Conservation (phyloP, 2,329 filamentous ascomycete species). For the Pseudocercospora fijiensis region DNA sequence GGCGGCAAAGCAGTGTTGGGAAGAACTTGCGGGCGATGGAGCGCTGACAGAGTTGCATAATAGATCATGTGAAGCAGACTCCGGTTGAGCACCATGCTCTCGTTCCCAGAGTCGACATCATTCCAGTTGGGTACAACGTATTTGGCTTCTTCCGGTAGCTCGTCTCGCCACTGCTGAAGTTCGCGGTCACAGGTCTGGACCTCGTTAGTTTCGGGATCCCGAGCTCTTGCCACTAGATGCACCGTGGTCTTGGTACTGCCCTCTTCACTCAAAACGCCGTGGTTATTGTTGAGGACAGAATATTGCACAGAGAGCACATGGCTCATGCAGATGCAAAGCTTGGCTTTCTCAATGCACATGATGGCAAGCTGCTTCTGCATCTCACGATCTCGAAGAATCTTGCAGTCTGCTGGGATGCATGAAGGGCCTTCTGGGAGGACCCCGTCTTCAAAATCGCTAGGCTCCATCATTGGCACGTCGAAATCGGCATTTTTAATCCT, state of each 20-base stretch:
- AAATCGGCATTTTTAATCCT: constrained; percentile 92
- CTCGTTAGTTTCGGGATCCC: constrained; percentile 75
- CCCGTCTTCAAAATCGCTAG: constrained; percentile 80
- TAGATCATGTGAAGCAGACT: constrained; percentile 93
- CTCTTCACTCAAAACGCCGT: constrained; percentile 68
- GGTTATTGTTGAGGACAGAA: constrained; percentile 82
- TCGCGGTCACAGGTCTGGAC: constrained; percentile 77
- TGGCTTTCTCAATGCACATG: constrained; percentile 90
- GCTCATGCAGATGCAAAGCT: constrained; percentile 84
- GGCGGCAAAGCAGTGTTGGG: constrained; percentile 58
- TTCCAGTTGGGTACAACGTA: constrained; percentile 59
- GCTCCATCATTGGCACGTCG: constrained; percentile 83
- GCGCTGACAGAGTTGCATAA: constrained; percentile 83
- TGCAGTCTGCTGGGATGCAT: constrained; percentile 68
- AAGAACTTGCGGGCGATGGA: constrained; percentile 88
- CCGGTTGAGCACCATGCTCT: constrained; percentile 66
- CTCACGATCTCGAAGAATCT: constrained; percentile 65
- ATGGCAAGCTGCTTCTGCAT: constrained; percentile 77
- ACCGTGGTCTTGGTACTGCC: constrained; percentile 68
- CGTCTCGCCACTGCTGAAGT: constrained; percentile 72
- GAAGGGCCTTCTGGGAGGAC: constrained; percentile 62
- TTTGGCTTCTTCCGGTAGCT: constrained; percentile 68
- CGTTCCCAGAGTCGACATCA: constrained; percentile 60
- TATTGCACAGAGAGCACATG: constrained; percentile 89
- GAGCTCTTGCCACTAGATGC: constrained; percentile 89